Conservation (phyloP, 116 monocot species). For the Phalaenopsis hybrid region DNA sequence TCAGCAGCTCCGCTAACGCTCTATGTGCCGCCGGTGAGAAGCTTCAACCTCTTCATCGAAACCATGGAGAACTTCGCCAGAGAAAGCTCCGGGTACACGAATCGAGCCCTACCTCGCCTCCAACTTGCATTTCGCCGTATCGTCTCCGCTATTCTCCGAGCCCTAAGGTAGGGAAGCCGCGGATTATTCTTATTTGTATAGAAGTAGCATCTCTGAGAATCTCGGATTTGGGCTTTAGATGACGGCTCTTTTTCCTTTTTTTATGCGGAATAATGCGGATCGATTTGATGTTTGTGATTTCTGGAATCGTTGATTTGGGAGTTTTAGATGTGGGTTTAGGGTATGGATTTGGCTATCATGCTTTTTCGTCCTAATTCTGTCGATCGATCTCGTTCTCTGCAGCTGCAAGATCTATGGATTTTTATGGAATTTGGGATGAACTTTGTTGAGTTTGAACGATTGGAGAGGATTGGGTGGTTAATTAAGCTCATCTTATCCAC, state of each 20-base stretch:
- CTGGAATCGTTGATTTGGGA: background rate
- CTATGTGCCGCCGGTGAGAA: slow-evolving; percentile 79
- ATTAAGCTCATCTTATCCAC: background rate
- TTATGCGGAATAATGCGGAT: background rate
- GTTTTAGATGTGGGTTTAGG: background rate
- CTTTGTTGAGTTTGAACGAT: background rate
- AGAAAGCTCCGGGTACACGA: slow-evolving; percentile 30
- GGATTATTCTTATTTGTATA: background rate
- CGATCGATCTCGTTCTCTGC: background rate
- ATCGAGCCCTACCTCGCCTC: slow-evolving; percentile 30
- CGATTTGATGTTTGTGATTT: background rate
- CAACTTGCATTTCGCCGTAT: slow-evolving; percentile 47
- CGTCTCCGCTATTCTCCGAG: slow-evolving; percentile 24
- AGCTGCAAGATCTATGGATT: background rate
- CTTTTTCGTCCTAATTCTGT: background rate
- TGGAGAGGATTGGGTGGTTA: no score
- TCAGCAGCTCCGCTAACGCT: slow-evolving; percentile 83
- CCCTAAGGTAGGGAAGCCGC: slow-evolving; percentile 2
- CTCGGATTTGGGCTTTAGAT: background rate
- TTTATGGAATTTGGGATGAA: background rate
- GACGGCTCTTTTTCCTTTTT: background rate
- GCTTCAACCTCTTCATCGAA: slow-evolving; percentile 64
- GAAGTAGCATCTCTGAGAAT: background rate
- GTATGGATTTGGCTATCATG: background rate
- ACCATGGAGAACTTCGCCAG: slow-evolving; percentile 48